Evolutionary conservation across 371 early-diverging fungal species (phyloP), one percentile per base, ranked within the genome.

Genomic region (Entomophthora muscae): DNA sequence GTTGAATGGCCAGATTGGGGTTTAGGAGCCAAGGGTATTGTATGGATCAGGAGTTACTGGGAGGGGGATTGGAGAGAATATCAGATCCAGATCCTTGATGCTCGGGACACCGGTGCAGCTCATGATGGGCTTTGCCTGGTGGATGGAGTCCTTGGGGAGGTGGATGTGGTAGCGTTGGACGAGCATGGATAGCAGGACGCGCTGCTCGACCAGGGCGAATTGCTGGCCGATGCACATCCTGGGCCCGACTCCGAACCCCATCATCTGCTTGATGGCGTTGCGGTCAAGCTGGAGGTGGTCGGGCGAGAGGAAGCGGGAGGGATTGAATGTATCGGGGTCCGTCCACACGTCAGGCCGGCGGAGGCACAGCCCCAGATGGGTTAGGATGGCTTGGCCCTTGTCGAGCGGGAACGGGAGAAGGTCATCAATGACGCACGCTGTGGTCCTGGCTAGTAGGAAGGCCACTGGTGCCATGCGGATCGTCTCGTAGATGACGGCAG

Each of bases 121-220:
- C 28, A 55, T 22, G 7, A 12, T 55, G 28, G 56, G 56, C 24
- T 55, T 55, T 13, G 22, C 17, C 12, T 55, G 10, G n/a, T 55
- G 56, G 28, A 27, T 22, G 56, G 56, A 55, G 31, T 31, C 17
- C 24, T 58, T 23, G 24, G 59, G 59, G 24, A 58, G 30, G 31
- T 21, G 17, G 30, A 58, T 21, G 21, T 31, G 17, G 30, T 30
- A 58, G 21, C 17, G 13, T 17, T 21, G 12, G 3, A 58, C 24
- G 13, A 58, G 21, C 24, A 31, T 28, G 21, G 30, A 24, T 30
- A 58, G 26, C 5, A 58, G 7, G 28, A 58, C 21, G 13, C 31
- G 24, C 32, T 58, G 59, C 31, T 58, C 59, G 28, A 58, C 10
- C n/a, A 58, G 30, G 31, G 59, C 21, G 30, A 58, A 58, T 21